phyloP scores from a whole-genome alignment of 805 yeast genomes.

The Wickerhamomyces alni region DNA sequence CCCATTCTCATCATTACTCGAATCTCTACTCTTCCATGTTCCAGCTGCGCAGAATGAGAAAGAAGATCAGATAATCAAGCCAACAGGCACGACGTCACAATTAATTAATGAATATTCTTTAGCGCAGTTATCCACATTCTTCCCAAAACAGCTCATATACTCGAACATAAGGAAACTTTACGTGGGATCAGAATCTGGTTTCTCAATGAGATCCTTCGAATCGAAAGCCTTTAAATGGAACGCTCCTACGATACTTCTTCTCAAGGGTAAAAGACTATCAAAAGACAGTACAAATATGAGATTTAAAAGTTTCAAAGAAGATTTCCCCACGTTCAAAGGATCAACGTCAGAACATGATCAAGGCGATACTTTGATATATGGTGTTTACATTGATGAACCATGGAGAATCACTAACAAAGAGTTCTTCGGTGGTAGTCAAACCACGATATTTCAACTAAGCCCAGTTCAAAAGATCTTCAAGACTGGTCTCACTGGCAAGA shows the following conservation, averaged over 20 bases:
- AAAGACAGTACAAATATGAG: conserved; percentile 31
- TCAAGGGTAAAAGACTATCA: conserved; percentile 48
- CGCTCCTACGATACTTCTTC: conserved; percentile 71
- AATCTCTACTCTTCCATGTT: conserved; percentile 31
- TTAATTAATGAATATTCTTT: conserved; percentile 33
- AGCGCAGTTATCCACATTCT: conserved; percentile 35
- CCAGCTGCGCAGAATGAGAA: conserved; percentile 3
- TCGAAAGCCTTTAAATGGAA: conserved; percentile 83
- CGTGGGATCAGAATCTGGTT: conserved; percentile 72
- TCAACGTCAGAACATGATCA: conserved; percentile 21
- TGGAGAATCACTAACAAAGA: conserved; percentile 74
- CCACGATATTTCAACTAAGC: conserved; percentile 57
- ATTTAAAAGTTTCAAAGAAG: conserved; percentile 44
- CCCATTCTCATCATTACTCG: conserved; percentile 40
- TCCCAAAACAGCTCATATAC: conserved; percentile 35
- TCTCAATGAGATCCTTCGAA: conserved; percentile 83
- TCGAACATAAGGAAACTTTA: conserved; percentile 56
- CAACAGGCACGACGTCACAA: conserved; percentile 24
- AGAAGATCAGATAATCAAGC: not conserved
- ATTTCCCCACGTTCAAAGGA: conserved; percentile 37
- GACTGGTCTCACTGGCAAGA: conserved; percentile 28
- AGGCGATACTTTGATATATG: conserved; percentile 47
- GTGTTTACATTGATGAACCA: conserved; percentile 59
- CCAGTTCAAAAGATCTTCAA: conserved; percentile 59
- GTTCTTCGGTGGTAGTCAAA: conserved; percentile 58